These are phyloP conservation scores for Hypholoma sublateritium DNA, from an alignment of 768 basidiomycete species.

Conservation along the genomic window DNA sequence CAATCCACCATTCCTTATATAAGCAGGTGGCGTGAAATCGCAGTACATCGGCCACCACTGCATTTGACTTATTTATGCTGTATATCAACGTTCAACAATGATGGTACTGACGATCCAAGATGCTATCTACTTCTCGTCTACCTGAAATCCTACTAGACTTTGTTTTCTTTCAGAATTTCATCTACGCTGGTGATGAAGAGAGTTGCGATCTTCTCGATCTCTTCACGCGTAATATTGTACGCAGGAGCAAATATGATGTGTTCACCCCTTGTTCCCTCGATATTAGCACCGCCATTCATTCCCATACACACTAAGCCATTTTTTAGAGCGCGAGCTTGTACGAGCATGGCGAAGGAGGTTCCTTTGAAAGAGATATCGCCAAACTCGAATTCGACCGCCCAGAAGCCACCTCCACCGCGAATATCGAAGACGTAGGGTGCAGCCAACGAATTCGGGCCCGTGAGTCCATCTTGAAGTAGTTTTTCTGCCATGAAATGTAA, in stretches of 20 bases:
- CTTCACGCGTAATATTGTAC: constrained; percentile 70
- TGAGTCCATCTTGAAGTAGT: constrained; percentile 55
- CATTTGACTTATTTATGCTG: not conserved
- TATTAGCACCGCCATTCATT: constrained; percentile 64
- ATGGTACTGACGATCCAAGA: not conserved
- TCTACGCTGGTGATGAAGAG: constrained; percentile 68
- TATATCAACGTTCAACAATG: not conserved
- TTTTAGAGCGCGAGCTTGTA: constrained; percentile 68
- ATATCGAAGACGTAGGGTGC: constrained; percentile 75
- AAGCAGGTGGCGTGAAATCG: constrained; percentile 41
- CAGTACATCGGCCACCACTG: not conserved
- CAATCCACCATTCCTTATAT: constrained; percentile 42
- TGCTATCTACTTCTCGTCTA: not conserved
- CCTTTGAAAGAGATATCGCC: constrained; percentile 52
- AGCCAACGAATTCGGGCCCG: constrained; percentile 52
- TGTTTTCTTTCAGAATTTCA: constrained; percentile 49
- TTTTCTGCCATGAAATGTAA: constrained; percentile 27
- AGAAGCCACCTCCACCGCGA: constrained; percentile 83
- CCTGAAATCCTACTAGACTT: constrained; percentile 16
- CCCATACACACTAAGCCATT: constrained; percentile 75
- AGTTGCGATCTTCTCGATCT: constrained; percentile 68
- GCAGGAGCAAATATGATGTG: constrained; percentile 77
- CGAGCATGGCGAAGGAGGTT: constrained; percentile 59
- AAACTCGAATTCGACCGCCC: constrained; percentile 83
- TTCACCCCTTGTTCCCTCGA: constrained; percentile 72